Evolutionary conservation across 352 stramenopile genomes (phyloP), one percentile per base, ranked within the genome.

Genomic region (Pythium chondricola): DNA sequence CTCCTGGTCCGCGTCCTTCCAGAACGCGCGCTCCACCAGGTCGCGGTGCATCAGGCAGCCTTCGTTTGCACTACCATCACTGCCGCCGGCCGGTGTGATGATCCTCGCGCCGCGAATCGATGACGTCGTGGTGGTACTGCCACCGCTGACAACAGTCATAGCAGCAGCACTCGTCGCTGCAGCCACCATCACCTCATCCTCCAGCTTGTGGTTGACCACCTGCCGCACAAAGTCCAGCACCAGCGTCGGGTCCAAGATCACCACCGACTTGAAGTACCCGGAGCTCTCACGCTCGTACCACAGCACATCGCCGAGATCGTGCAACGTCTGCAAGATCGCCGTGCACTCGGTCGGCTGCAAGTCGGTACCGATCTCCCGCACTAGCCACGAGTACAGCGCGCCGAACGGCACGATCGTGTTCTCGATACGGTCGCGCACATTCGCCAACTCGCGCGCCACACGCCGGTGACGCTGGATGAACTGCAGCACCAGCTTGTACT

Each of bases 221-320:
- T 59, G 43, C 2, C 52, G 52, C n/a, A 60, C 52, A 26, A 69
- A 54, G 16, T 74, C 53, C 1, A 74, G 52, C 11, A 65, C 56
- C 11, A 70, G 51, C 3, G 52, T 70, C 1, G 56, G 65, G 11
- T 62, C 32, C 16, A 60, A 39, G 31, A 60, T 54, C 13, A 52
- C 37, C 0, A n/a, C 30, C 14, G 42, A 43, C 21, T 39, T 32
- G 13, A 54, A 22, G 3, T 37, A 29, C 2, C 52, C 44, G 1
- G 44, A 24, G 14, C 31, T 36, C 29, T 49, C 44, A 20, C 32
- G 45, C 25, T 58, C 42, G 31, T 52, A 63, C 48, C 48, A 58
- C 17, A 58, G 17, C 2, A 63, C 33, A 21, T 63, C 56, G 22
- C 56, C 56, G 6, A 63, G 37, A 25, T 63, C 43, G 24, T 63